Base-by-base conservation (phyloP, 495 filamentous ascomycete species). In the Hypoxylon lienhwacheense region DNA sequence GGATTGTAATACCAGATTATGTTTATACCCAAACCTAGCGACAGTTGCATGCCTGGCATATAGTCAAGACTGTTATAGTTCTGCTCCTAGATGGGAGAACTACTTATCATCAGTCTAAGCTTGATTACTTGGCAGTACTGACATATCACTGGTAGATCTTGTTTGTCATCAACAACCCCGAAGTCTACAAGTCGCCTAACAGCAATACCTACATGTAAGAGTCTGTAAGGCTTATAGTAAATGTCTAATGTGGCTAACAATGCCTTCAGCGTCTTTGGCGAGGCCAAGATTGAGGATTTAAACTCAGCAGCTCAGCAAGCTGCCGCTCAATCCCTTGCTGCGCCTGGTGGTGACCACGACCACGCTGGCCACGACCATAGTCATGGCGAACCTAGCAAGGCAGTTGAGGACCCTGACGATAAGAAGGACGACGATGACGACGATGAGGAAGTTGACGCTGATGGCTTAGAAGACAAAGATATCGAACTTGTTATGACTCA, bases 281-380 rank as follows among this genome's bases (percentile, higher is more conserved):
- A 99, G 80, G 95, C 95, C 70, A 99, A 99, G 87, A 99, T 95
- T 67, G 95, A 99, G 81, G 95, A 99, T 77, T 79, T 97, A 64
- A 97, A 96, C 85, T 91, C 92, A 67, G 89, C 90, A 69, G 92
- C 93, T 65, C 92, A 96, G 80, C 88, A 90, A 67, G 87, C 85
- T 65, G 91, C 90, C 61, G 92, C 91, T 58, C 89, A 95, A 47
- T 63, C 61, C 11, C 65, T 67, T 25, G 65, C 65, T 15, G 65
- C 65, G 26, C 46, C 47, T 19, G 61, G 65, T 34, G 65, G 68
- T 44, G 73, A 76, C 44, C 72, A 75, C 47, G 78, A 81, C 63
- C 73, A 81, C 56, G 72, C 78, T 70, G 82, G 84, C 61, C 85
- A 86, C 66, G 83, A 85, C 72, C 78, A 79, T 66, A 77, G 78